Percentiles rank a stretch among this genome's conserved stretches.
phyloP scores from a whole-genome alignment of 2,329 filamentous ascomycete genomes.

The Cordyceps javanica region DNA sequence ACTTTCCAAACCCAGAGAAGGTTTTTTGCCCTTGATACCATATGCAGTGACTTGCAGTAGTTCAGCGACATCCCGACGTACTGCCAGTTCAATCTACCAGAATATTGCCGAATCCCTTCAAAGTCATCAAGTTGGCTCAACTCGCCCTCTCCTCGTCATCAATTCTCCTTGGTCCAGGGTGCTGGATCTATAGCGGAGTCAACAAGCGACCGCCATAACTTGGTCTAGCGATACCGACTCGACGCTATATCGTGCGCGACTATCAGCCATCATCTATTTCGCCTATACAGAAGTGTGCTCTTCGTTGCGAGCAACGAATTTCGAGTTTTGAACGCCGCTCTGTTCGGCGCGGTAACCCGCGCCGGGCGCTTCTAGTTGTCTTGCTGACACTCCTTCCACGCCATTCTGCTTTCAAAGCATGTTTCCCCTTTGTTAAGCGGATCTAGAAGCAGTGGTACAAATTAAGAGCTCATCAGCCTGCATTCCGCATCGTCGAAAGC shows the following conservation, averaged over 20 bases:
- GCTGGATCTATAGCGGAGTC: conserved; percentile 93
- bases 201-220: conserved; percentile 98
- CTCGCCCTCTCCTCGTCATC: conserved; percentile 64
- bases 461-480: neutral
- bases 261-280: neutral
- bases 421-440: conserved; percentile 27
- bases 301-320: neutral
- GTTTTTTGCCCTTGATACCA: neutral
- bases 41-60: conserved; percentile 12
- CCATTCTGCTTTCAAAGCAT: neutral
- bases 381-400: neutral
- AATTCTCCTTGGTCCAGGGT: conserved; percentile 82
- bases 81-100: conserved; percentile 10
- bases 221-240: conserved; percentile 16
- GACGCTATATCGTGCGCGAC: neutral
- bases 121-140: conserved; percentile 77
- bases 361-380: conserved; percentile 10
- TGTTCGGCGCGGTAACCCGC: conserved; percentile 14
- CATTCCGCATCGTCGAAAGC: neutral
- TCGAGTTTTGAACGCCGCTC: conserved; percentile 17
- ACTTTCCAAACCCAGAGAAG: neutral
- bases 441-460: conserved; percentile 19
- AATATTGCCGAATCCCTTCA: conserved; percentile 46
- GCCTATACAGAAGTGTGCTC: neutral
- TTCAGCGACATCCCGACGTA: neutral